A percentile compares a stretch with the other conserved stretches of the same genome.
phyloP scores from a whole-genome alignment of 2,329 filamentous ascomycete species.

The Juglanconis oblonga region DNA sequence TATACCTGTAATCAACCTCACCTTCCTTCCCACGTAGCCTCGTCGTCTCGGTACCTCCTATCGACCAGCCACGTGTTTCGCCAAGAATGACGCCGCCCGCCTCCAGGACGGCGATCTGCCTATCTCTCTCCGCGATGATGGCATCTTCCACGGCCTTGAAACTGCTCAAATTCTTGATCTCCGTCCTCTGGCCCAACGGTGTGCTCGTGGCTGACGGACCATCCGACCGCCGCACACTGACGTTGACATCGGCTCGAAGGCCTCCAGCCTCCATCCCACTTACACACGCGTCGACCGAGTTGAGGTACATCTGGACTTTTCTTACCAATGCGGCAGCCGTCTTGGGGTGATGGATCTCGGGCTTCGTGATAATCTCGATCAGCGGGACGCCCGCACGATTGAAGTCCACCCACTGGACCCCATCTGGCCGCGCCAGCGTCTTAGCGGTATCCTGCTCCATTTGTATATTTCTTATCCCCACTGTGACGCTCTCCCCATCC shows the following conservation, averaged over 20 bases:
- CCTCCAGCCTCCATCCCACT: slow-evolving; percentile 93
- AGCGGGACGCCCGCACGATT: slow-evolving; percentile 89
- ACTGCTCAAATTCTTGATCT: slow-evolving; percentile 96
- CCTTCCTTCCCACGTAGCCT: slow-evolving; percentile 89
- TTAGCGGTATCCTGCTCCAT: slow-evolving; percentile 98
- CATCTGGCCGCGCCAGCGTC: slow-evolving; percentile 74
- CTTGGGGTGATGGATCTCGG: slow-evolving; percentile 80
- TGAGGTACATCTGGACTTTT: slow-evolving; percentile 81
- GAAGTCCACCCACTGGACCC: slow-evolving; percentile 80
- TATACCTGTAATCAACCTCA: slow-evolving; percentile 96
- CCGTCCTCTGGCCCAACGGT: slow-evolving; percentile 77
- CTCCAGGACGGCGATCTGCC: slow-evolving; percentile 80
- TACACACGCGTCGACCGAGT: slow-evolving; percentile 78
- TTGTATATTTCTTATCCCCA: slow-evolving; percentile 91
- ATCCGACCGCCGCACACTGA: slow-evolving; percentile 70
- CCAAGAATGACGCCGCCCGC: slow-evolving; percentile 71
- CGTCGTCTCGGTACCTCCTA: slow-evolving; percentile 78
- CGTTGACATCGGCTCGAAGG: slow-evolving; percentile 89
- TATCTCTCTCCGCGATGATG: slow-evolving; percentile 83
- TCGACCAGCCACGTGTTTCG: slow-evolving; percentile 90
- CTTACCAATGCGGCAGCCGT: slow-evolving; percentile 86
- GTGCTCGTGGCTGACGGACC: slow-evolving; percentile 27
- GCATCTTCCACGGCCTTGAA: slow-evolving; percentile 95
- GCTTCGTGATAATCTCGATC: slow-evolving; percentile 91
- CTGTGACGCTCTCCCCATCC: slow-evolving; percentile 65